Conservation (phyloP, 2,329 filamentous ascomycete species). For the Ceratocystis ficicola region DNA sequence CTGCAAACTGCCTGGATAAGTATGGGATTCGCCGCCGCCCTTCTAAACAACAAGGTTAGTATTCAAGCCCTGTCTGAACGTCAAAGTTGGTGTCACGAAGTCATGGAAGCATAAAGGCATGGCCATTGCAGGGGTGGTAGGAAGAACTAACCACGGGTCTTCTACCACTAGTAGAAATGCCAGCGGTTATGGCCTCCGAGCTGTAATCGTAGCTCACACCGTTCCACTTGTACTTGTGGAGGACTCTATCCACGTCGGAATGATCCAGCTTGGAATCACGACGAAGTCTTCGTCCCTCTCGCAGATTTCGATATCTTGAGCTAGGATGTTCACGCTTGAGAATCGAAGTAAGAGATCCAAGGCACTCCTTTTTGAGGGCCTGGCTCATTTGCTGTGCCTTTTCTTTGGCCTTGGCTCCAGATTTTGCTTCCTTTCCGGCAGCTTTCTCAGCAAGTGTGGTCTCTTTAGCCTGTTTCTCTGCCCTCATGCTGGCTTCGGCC, state of each 20-base stretch:
- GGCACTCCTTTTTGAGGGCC: not conserved
- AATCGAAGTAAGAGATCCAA: not conserved
- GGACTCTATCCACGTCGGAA: not conserved
- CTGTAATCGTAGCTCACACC: not conserved
- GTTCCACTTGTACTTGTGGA: constrained; percentile 5
- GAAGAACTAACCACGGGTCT: not conserved
- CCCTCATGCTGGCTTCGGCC: not conserved
- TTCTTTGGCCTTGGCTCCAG: not conserved
- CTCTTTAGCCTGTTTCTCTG: not conserved
- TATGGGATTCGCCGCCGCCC: not conserved
- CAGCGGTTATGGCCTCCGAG: not conserved
- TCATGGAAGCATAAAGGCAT: not conserved
- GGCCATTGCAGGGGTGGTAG: not conserved
- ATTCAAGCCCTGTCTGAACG: not conserved
- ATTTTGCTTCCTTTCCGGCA: not conserved
- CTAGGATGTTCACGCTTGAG: not conserved
- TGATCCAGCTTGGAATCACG: not conserved
- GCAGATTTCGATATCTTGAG: constrained; percentile 1
- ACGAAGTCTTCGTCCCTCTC: not conserved
- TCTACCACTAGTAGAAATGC: constrained; percentile 8
- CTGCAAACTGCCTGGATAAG: not conserved
- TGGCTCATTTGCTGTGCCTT: not conserved
- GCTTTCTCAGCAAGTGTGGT: not conserved
- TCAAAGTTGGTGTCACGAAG: not conserved
- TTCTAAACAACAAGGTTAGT: not conserved